Evolutionary conservation across 2,329 filamentous ascomycete genomes (phyloP), one percentile per base, ranked within the genome.

Genomic region (Exserohilum turcica): DNA sequence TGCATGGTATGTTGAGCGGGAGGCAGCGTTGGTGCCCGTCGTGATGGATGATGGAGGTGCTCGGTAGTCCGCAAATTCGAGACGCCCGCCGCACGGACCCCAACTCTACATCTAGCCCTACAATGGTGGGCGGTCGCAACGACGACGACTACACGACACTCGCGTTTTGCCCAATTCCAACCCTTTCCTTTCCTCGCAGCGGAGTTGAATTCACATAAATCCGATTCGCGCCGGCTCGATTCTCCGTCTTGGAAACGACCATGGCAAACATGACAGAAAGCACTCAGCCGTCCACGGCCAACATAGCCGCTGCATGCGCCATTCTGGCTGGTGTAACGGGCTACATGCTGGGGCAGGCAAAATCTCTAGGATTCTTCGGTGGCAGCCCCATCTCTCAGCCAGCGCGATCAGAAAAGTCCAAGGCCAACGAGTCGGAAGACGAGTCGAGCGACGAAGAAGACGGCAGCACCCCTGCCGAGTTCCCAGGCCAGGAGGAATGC

Each of bases 311-410:
- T 58, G 85, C 87, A 48, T 92, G 90, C 15, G 86, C 87, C 60
- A 83, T 95, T 57, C 78, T 93, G 51, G 84, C 88, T 58, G 86
- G 90, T 62, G 73, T 94, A 48, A 83, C 85, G 1, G 92, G 92
- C 65, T 96, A 93, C 77, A 85, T 92, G 65, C 74, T 86, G 54
- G 84, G 84, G 49, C 82, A 85, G 70, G 85, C 82, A 15, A 81
- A 84, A 16, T 84, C 83, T 32, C 82, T 96, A 12, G 91, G 90
- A 58, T 78, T 96, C 54, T 92, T 92, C 76, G 82, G 72, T 3
- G 70, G 86, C 15, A 83, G 84, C 28, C 62, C 69, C 5, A 53
- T 74, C 56, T 81, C 63, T 43, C 59, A 51, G 18, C 53, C 69
- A 9, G 7, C 52, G 15, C 38, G 37, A 19, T 27, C 55, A 13